Evolutionary conservation across 1,139 yeast genomes (phyloP).

Genomic region (Hemisphaericaspora xylanilytica): DNA sequence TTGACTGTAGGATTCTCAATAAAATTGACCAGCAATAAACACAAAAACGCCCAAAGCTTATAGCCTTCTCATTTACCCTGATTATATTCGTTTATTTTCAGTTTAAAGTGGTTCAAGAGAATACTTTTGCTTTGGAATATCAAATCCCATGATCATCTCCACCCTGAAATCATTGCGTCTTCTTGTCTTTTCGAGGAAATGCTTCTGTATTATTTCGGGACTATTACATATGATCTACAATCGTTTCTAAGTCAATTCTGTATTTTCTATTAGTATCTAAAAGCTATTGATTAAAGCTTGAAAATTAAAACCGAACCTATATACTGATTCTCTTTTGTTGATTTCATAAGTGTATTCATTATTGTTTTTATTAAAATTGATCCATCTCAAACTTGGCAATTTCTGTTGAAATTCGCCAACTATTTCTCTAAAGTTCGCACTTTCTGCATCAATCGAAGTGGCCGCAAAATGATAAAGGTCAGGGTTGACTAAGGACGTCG

Average conservation of each 20-base stretch:
- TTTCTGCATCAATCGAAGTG: not conserved
- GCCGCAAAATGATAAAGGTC: not conserved
- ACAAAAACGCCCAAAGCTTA: slow-evolving; percentile 37
- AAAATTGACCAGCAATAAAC: not conserved
- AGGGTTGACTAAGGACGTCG: not conserved
- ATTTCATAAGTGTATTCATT: slow-evolving; percentile 13
- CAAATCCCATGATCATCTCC: slow-evolving; percentile 42
- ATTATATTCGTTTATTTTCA: slow-evolving; percentile 52
- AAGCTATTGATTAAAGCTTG: slow-evolving; percentile 10
- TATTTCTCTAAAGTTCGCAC: not conserved
- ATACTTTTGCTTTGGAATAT: slow-evolving; percentile 49
- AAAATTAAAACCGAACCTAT: slow-evolving; percentile 14
- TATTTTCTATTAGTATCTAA: slow-evolving; percentile 2
- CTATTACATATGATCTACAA: slow-evolving; percentile 43
- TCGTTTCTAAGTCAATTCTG: not conserved
- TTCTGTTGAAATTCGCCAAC: slow-evolving; percentile 10
- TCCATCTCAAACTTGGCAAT: slow-evolving; percentile 10
- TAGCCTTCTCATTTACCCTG: slow-evolving; percentile 55
- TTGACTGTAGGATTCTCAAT: not conserved
- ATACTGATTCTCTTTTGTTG: slow-evolving; percentile 7
- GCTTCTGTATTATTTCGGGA: slow-evolving; percentile 32
- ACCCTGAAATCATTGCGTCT: slow-evolving; percentile 39
- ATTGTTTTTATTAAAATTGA: slow-evolving; percentile 9
- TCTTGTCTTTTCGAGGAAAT: slow-evolving; percentile 8
- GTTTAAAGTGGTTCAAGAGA: slow-evolving; percentile 50